phyloP scores from a whole-genome alignment of 805 yeast species.

The Wickerhamomyces queroliae region DNA sequence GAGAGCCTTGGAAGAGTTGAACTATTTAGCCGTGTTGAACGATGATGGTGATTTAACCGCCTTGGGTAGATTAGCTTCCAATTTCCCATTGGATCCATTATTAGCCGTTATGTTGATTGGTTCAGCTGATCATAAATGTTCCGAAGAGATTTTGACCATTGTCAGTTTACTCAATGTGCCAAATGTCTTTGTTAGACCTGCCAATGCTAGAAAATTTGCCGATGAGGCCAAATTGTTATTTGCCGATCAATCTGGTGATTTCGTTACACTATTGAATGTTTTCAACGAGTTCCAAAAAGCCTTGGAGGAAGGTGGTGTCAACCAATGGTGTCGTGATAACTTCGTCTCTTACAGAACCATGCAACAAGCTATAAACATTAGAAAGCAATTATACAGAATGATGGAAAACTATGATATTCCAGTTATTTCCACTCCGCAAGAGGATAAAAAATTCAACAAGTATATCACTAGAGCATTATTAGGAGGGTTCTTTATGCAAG shows the following conservation, averaged over 20 bases:
- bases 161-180: slow-evolving; percentile 93
- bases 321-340: slow-evolving; percentile 89
- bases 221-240: slow-evolving; percentile 85
- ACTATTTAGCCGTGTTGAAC: slow-evolving; percentile 82
- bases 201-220: slow-evolving; percentile 78
- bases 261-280: slow-evolving; percentile 83
- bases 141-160: slow-evolving; percentile 82
- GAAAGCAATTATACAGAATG: slow-evolving; percentile 74
- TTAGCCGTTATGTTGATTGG: slow-evolving; percentile 89
- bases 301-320: slow-evolving; percentile 63
- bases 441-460: slow-evolving; percentile 62
- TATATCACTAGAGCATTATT: slow-evolving; percentile 82
- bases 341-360: slow-evolving; percentile 80
- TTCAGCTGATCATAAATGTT: slow-evolving; percentile 78
- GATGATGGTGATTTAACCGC: slow-evolving; percentile 91
- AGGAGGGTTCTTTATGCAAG: slow-evolving; percentile 98
- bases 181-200: slow-evolving; percentile 90
- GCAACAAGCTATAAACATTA: slow-evolving; percentile 78
- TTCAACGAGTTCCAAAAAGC: slow-evolving; percentile 77
- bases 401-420: slow-evolving; percentile 80
- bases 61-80: slow-evolving; percentile 83
- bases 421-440: slow-evolving; percentile 61
- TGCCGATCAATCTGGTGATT: slow-evolving; percentile 95
- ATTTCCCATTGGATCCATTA: slow-evolving; percentile 94
- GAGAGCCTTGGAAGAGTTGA: slow-evolving; percentile 95